phyloP scores from a whole-genome alignment of 768 basidiomycete genomes.

The Rubroboletus pulcherrimus region DNA sequence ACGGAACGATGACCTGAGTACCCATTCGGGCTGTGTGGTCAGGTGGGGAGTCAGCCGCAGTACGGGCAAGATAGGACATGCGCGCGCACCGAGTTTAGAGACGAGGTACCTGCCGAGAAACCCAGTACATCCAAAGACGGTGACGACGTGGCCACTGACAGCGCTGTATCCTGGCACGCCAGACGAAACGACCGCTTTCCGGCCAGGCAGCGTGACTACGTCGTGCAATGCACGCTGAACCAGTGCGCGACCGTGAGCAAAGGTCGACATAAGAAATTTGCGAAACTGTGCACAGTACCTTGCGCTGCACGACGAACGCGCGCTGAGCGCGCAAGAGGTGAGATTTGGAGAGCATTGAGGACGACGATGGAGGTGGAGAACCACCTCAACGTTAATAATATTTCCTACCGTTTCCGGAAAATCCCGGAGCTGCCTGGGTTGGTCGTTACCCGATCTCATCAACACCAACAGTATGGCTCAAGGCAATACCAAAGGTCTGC shows the following conservation, averaged over 20 bases:
- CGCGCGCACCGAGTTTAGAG: conserved; percentile 74
- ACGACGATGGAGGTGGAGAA: conserved; percentile 12
- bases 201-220: conserved; percentile 53
- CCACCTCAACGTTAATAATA: background rate
- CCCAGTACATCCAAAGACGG: conserved; percentile 95
- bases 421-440: conserved; percentile 14
- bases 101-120: conserved; percentile 95
- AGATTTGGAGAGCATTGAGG: conserved; percentile 42
- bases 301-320: conserved; percentile 42
- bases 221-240: conserved; percentile 72
- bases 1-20: conserved; percentile 91
- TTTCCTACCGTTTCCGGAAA: conserved; percentile 19
- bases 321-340: conserved; percentile 53
- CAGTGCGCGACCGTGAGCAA: background rate
- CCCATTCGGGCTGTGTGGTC: conserved; percentile 74
- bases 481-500: conserved; percentile 79
- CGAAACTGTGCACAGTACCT: conserved; percentile 31
- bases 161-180: conserved; percentile 85
- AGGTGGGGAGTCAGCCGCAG: background rate
- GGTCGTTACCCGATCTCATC: background rate
- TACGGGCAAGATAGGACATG: background rate
- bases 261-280: background rate
- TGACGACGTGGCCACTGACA: conserved; percentile 86
- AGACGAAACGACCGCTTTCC: conserved; percentile 66
- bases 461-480: conserved; percentile 53